Base-by-base conservation (phyloP, 768 basidiomycete genomes). In the Russula sp. region DNA sequence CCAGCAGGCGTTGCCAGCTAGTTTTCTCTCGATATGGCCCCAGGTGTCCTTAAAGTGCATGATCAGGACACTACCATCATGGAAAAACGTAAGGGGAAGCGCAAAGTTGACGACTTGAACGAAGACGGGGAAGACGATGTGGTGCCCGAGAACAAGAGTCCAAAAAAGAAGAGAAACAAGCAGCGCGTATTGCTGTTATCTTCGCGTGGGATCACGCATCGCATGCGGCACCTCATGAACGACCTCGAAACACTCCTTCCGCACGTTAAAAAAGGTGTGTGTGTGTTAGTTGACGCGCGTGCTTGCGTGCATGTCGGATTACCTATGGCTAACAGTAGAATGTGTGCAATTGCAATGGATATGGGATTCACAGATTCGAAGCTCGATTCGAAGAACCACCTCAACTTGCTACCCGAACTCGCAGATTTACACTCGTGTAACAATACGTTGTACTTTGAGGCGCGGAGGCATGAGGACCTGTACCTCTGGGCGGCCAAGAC, bases 401-500 rank as follows among this genome's bases (percentile, higher is more conserved):
- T 98, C 2, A 82, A 91, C 68, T 85, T 98, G 44, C 80, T 99
- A 32, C 97, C 97, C 49, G 97, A 98, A 76, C 85, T 99, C 20
- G 93, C 96, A 32, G 96, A 98, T 76, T 84, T 99, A 36, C 88
- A 97, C 75, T 96, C 94, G 73, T 99, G 97, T 77, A 98, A 98
- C 78, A 98, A 98, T 73, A 83, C 95, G 5, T 79, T 99, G 22
- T 99, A 97, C 78, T 97, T 99, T 72, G 97, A 99, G 77, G 94
- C 95, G 9, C 86, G 97, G 56, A 80, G 94, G 59, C 93, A 98
- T 71, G 93, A 97, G 72, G 96, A 98, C 71, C 79, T 99, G 56
- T 99, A 98, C 72, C 75, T 98, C 63, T 99, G 97, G 97, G 89
- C 94, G 36, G 87, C 91, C 14, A 95, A 98, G 75, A 92, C 94